Conservation (phyloP, 805 yeast species). For the Wickerhamomyces strasburgensis region DNA sequence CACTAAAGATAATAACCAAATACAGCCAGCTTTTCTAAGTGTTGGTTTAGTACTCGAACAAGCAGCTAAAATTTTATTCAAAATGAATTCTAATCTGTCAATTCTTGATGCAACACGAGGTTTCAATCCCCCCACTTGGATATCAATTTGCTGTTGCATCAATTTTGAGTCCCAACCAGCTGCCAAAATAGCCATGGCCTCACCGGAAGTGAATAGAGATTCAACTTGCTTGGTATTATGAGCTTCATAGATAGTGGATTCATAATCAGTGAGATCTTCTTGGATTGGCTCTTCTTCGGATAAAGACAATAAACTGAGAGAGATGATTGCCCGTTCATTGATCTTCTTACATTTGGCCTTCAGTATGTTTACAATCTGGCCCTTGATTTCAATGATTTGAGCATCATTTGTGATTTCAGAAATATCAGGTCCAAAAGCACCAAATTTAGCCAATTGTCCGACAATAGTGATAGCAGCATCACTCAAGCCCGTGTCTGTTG, state of each 20-base stretch:
- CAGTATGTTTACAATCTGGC: constrained; percentile 26
- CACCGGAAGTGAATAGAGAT: constrained; percentile 73
- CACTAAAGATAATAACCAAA: constrained; percentile 78
- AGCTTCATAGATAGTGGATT: constrained; percentile 46
- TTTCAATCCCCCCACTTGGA: constrained; percentile 32
- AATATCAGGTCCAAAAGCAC: constrained; percentile 27
- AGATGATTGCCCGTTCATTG: constrained; percentile 54
- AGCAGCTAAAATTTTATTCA: constrained; percentile 46
- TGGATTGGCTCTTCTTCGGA: constrained; percentile 23
- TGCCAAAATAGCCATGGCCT: constrained; percentile 66
- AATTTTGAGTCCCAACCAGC: constrained; percentile 71
- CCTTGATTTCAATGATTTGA: constrained; percentile 18
- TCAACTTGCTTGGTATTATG: constrained; percentile 72
- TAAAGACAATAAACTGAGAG: constrained; percentile 53
- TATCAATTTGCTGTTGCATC: constrained; percentile 48
- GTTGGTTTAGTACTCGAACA: constrained; percentile 68
- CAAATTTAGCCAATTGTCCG: constrained; percentile 35
- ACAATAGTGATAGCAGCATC: constrained; percentile 25
- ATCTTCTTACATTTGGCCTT: constrained; percentile 43
- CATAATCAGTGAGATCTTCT: constrained; percentile 26
- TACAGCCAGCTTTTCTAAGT: constrained; percentile 68
- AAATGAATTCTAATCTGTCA: constrained; percentile 26
- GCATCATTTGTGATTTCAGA: constrained; percentile 10
- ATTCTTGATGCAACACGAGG: constrained; percentile 7
- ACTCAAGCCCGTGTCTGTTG: constrained; percentile 7